Base-by-base conservation (phyloP, 257 asterid species). In the Solanum raphanifolium region DNA sequence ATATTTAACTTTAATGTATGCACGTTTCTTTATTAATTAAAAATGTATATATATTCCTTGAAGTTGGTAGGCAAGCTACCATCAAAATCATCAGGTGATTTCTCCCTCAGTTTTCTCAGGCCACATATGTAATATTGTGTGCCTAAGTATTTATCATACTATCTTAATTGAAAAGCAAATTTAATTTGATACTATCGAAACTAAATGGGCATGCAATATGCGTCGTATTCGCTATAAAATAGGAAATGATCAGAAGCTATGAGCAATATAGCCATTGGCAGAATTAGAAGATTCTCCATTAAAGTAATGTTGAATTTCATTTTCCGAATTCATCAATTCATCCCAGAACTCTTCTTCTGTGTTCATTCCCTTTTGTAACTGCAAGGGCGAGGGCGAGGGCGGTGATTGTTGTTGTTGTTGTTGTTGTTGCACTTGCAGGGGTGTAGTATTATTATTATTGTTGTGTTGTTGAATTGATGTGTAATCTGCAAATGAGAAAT, bases 401-500 rank as follows among this genome's bases (percentile, higher is more conserved):
- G 9, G 9, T 16, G 46, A 20, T 18, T 48, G 55, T 18, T 15
- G 36, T 3, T 23, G 16, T 18, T 15, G 36, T 3, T 23, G 16
- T n/a, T 62, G 71, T 36, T 66, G 65, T 11, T 48, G 72, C 68
- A 8, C 12, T 13, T 52, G 38, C 27, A 15, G n/a, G 11, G 35
- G 85, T 2, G 43, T 20, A 6, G 87, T 29, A 1, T 88, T 23
- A 2, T 75, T 60, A 8, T 62, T 38, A 12, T 32, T 76, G 2
- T 79, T 73, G 1, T 74, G 34, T 0, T 60, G 87, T 31, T 38
- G 41, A 3, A 43, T 16, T 4, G 62, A 8, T 13, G 92, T 90
- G 69, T 96, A 96, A 89, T 96, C 98, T 1, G 94, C 46, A 74
- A 94, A 96, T 0, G 99, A 81, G 23, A 95, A 96, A 87, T 95